Conservation (phyloP, 2,329 filamentous ascomycete genomes). For the Clathrospora elynae region DNA sequence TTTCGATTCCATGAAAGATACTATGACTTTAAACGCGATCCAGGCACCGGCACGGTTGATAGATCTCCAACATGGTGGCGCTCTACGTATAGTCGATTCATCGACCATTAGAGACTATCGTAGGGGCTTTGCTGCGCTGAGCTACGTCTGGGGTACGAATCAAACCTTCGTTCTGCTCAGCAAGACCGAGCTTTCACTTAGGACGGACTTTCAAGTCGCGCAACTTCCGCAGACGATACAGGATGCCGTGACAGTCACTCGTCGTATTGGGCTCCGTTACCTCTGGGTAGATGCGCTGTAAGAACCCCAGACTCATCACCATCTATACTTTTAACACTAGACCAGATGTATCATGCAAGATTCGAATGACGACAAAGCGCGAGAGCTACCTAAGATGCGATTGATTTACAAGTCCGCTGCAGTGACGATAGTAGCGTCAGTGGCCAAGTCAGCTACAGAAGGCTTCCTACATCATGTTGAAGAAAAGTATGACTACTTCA, state of each 20-base stretch:
- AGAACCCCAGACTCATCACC: not conserved
- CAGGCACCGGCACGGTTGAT: no score
- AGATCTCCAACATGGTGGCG: no score
- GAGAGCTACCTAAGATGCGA: conserved; percentile 15
- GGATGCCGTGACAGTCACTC: conserved; percentile 16
- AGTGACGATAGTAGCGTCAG: conserved; percentile 12
- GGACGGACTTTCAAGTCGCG: not conserved
- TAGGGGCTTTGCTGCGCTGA: conserved; percentile 8
- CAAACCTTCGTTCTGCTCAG: conserved; percentile 7
- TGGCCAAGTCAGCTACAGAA: conserved; percentile 11
- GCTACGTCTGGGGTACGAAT: conserved; percentile 12
- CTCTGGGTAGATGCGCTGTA: conserved; percentile 21
- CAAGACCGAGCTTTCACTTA: not conserved
- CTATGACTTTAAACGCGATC: no score
- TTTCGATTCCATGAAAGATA: no score
- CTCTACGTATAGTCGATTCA: no score
- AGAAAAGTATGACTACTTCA: conserved; percentile 7
- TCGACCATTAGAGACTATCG: not conserved
- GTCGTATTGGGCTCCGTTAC: conserved; percentile 8
- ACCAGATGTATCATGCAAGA: conserved; percentile 16
- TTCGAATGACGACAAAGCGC: conserved; percentile 9
- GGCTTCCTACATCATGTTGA: conserved; percentile 11
- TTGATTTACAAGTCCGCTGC: conserved; percentile 13
- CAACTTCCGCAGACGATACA: conserved; percentile 16
- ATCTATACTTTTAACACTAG: not conserved